A percentile compares a stretch with the other conserved stretches of the same genome.
Evolutionary conservation across 2,329 filamentous ascomycete species (phyloP).

Genomic region (Ceratocystis smalleyi): DNA sequence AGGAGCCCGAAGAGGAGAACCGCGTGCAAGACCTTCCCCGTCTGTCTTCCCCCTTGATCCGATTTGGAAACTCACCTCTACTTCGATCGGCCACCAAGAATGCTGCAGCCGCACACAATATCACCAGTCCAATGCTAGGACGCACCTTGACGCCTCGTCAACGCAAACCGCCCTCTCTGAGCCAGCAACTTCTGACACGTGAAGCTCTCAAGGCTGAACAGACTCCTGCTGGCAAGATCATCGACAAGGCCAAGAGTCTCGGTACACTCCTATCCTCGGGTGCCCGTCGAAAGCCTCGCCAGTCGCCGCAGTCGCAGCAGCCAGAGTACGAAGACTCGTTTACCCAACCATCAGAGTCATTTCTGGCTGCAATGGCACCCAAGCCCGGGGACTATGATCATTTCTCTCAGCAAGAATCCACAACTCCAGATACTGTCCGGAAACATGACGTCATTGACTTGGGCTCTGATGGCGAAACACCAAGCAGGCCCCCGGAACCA

Average conservation of each 20-base stretch:
- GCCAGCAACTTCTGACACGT: constrained; percentile 24
- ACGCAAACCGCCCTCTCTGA: constrained; percentile 23
- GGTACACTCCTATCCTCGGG: constrained; percentile 10
- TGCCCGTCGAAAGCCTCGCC: constrained; percentile 11
- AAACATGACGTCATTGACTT: background rate
- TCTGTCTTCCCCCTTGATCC: constrained; percentile 3
- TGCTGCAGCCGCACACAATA: constrained; percentile 3
- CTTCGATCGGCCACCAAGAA: constrained; percentile 12
- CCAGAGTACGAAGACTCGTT: constrained; percentile 2
- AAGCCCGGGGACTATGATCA: background rate
- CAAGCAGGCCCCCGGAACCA: background rate
- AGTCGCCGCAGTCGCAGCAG: background rate
- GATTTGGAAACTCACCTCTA: constrained; percentile 12
- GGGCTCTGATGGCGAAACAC: background rate
- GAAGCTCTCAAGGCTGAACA: constrained; percentile 21
- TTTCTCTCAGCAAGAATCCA: constrained; percentile 3
- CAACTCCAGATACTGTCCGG: background rate
- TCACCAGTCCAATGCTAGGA: constrained; percentile 12
- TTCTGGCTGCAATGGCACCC: background rate
- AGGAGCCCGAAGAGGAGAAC: constrained; percentile 5
- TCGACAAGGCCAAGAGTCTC: background rate
- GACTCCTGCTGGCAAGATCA: background rate
- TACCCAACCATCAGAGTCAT: constrained; percentile 6
- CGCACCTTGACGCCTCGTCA: constrained; percentile 26
- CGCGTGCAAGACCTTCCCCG: background rate